phyloP scores from a whole-genome alignment of 2,329 filamentous ascomycete species.

The Trichoderma sp. region DNA sequence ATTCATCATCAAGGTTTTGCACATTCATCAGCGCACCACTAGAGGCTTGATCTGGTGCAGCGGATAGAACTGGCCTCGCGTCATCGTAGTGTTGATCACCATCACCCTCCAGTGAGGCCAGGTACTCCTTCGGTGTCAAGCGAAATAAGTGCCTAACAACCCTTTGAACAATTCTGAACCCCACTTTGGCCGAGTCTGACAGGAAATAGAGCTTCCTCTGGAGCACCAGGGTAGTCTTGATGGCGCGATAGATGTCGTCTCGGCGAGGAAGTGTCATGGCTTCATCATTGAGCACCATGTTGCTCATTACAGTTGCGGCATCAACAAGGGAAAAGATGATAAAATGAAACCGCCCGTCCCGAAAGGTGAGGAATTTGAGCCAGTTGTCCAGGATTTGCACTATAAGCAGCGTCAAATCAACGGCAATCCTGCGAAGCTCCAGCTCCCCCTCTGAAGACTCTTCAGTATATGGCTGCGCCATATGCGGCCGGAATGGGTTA shows the following conservation, averaged over 20 bases:
- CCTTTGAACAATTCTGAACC: slow-evolving; percentile 33
- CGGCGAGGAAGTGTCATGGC: slow-evolving; percentile 38
- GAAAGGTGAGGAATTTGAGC: slow-evolving; percentile 42
- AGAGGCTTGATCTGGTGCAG: neutral
- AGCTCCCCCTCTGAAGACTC: slow-evolving; percentile 32
- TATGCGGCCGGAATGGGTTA: slow-evolving; percentile 45
- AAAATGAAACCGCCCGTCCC: slow-evolving; percentile 49
- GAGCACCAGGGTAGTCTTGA: slow-evolving; percentile 35
- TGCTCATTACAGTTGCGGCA: slow-evolving; percentile 47
- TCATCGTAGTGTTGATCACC: neutral
- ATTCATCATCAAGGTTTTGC: neutral
- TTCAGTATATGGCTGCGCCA: slow-evolving; percentile 34
- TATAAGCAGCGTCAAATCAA: slow-evolving; percentile 42
- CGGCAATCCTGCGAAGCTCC: slow-evolving; percentile 37
- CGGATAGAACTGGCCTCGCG: no score
- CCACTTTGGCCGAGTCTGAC: slow-evolving; percentile 35
- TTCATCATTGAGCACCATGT: slow-evolving; percentile 48
- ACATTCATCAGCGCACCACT: neutral
- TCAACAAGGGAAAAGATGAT: slow-evolving; percentile 52
- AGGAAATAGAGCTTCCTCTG: slow-evolving; percentile 32
- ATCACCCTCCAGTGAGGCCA: neutral
- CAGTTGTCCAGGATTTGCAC: slow-evolving; percentile 40
- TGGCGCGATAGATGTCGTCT: slow-evolving; percentile 37
- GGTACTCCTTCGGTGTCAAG: neutral
- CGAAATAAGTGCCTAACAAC: slow-evolving; percentile 18